These are phyloP conservation scores for Rubia occidens DNA, from an alignment of 305 asterid species.

Conservation along the genomic window DNA sequence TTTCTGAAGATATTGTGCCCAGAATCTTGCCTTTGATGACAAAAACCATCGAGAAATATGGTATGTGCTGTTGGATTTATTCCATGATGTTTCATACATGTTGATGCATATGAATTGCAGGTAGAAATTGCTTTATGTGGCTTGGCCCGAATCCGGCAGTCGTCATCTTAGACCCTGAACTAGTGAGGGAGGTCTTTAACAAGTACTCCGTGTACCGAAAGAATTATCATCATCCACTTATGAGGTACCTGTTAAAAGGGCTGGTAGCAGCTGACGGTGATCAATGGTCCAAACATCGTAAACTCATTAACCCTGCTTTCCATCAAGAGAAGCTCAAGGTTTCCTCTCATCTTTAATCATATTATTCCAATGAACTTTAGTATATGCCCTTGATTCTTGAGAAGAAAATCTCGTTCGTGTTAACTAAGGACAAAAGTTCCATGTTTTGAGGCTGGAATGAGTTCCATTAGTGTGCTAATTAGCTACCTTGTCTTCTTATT, in stretches of 20 bases:
- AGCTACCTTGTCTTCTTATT: neutral
- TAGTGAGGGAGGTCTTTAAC: neutral
- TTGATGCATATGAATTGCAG: neutral
- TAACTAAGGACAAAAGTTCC: too few species aligned
- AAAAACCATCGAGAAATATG: conserved; percentile 25
- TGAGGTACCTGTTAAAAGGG: conserved; percentile 4
- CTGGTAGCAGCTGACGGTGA: neutral
- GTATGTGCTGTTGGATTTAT: conserved; percentile 16
- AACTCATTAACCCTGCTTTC: conserved; percentile 11
- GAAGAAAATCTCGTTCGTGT: too few species aligned
- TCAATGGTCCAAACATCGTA: conserved; percentile 11
- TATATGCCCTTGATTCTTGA: too few species aligned
- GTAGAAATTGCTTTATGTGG: neutral
- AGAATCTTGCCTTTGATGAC: conserved; percentile 20
- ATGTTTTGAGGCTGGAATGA: too few species aligned
- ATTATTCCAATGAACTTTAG: neutral
- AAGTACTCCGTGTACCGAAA: conserved; percentile 6
- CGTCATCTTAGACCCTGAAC: conserved; percentile 8
- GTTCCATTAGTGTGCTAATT: neutral
- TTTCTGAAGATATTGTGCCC: conserved; percentile 20
- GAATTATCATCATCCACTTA: neutral
- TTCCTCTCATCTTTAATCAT: neutral
- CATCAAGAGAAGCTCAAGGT: conserved; percentile 12
- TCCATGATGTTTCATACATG: neutral
- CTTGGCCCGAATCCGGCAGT: conserved; percentile 6